A percentile compares a stretch with the other conserved stretches of the same genome.
These are phyloP conservation scores for Arthrinium puccinioides DNA, from an alignment of 2,329 filamentous ascomycete genomes.

Conservation along the genomic window DNA sequence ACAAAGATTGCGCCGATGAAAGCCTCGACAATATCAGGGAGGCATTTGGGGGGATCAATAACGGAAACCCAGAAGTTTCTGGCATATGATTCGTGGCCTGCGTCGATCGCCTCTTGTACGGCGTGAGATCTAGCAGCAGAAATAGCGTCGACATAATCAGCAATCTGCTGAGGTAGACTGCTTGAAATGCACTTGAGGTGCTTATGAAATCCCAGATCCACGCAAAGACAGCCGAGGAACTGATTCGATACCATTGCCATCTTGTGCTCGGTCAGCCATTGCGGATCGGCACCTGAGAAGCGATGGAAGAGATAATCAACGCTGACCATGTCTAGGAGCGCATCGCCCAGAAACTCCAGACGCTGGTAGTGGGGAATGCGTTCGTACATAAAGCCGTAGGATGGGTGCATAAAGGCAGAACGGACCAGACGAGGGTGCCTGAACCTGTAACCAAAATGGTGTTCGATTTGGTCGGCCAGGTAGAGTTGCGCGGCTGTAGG, in stretches of 20 bases:
- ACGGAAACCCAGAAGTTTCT: conserved; percentile 64
- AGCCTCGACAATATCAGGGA: conserved; percentile 84
- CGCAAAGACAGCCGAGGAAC: conserved; percentile 77
- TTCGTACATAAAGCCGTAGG: conserved; percentile 67
- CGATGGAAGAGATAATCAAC: conserved; percentile 74
- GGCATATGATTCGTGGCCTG: conserved; percentile 28
- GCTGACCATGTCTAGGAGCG: conserved; percentile 52
- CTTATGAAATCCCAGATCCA: conserved; percentile 68
- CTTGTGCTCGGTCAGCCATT: conserved; percentile 98
- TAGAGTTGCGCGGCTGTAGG: conserved; percentile 62
- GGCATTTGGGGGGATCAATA: conserved; percentile 60
- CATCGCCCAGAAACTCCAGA: conserved; percentile 86
- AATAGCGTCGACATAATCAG: conserved; percentile 51
- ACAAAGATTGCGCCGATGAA: conserved; percentile 89
- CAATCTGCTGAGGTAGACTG: conserved; percentile 35
- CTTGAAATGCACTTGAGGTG: conserved; percentile 55
- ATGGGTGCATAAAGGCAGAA: conserved; percentile 84
- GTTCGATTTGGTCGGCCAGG: conserved; percentile 57
- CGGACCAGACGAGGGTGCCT: conserved; percentile 66
- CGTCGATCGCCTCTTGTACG: conserved; percentile 18
- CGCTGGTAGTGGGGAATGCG: conserved; percentile 84
- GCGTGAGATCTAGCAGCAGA: conserved; percentile 37
- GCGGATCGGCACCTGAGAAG: conserved; percentile 75
- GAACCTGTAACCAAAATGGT: conserved; percentile 57
- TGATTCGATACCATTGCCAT: conserved; percentile 99